Conservation (phyloP, 495 filamentous ascomycete species). For the Haplographium delicatum region DNA sequence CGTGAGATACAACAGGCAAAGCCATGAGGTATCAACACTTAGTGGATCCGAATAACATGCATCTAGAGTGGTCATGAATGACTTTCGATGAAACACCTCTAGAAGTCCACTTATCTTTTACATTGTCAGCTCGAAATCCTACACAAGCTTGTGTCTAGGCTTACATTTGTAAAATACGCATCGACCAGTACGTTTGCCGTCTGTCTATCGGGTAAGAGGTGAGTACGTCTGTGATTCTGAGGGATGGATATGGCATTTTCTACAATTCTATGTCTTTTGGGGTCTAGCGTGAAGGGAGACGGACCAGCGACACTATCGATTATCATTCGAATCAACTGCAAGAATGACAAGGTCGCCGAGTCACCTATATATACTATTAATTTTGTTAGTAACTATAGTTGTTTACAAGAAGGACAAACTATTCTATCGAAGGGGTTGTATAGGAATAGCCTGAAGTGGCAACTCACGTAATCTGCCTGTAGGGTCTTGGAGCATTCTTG, state of each 20-base stretch:
- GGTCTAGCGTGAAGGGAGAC: constrained; percentile 65
- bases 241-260: constrained; percentile 53
- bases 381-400: background rate
- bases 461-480: constrained; percentile 51
- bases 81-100: constrained; percentile 44
- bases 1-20: constrained; percentile 44
- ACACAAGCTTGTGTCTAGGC: constrained; percentile 8
- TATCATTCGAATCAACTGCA: constrained; percentile 68
- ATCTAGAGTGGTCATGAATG: constrained; percentile 44
- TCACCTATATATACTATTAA: constrained; percentile 62
- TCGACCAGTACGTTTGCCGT: constrained; percentile 50
- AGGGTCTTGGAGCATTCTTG: constrained; percentile 55
- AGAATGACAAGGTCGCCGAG: constrained; percentile 64
- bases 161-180: constrained; percentile 56
- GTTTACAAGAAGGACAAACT: background rate
- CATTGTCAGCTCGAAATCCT: constrained; percentile 8
- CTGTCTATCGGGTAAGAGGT: constrained; percentile 48
- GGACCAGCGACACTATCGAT: constrained; percentile 60
- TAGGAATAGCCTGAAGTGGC: background rate
- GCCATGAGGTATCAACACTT: constrained; percentile 37
- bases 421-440: no score
- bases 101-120: constrained; percentile 51
- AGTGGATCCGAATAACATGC: constrained; percentile 49
- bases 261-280: constrained; percentile 61
- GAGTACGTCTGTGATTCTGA: constrained; percentile 17